Evolutionary conservation across 176 grass and related monocot species (phyloP), one percentile per base, ranked within the genome.

Genomic region (Aechmea fasciata): DNA sequence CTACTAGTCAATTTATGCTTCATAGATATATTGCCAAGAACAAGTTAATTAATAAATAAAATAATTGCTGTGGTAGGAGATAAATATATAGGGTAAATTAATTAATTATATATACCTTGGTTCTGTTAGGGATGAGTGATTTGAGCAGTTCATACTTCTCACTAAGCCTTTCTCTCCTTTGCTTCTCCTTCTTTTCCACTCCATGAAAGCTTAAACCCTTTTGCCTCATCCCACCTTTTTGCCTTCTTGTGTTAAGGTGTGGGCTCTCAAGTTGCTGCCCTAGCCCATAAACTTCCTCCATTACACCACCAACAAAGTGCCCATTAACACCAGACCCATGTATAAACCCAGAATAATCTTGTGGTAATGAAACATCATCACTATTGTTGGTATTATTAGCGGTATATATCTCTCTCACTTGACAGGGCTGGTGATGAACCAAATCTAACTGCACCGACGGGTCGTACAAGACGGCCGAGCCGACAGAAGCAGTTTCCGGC

Each of bases 131-230:
- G 47, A 91, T 85, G 69, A 91, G 82, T 8, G 76, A 80, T 80
- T 85, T 85, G 47, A 91, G 85, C 15, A 77, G 82, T 4, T 65
- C 76, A 67, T 65, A 91, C 79, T 91, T 91, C 76, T 91, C 83
- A 18, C 65, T 70, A 13, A 91, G 82, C 41, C 89, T 74, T 65
- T 66, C 76, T 52, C 89, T 80, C 66, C 89, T 85, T 75, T 91
- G 85, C 89, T 91, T 91, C 85, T 91, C 89, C 65, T 91, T 91
- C 73, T 87, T 87, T 75, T 82, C 82, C 47, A 82, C 79, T 24
- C 81, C 81, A 11, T 74, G 77, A 19, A 29, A 53, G 11, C 67
- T 23, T 70, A 71, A 67, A 67, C 70, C 17, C 71, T 77, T 24
- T 11, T 68, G 4, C 7, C 33, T 17, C 78, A 67, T 15, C 71